Percentiles rank a stretch among this genome's conserved stretches.
Conservation (phyloP, 805 yeast genomes). For the Wickerhamiella sergipiensis region DNA sequence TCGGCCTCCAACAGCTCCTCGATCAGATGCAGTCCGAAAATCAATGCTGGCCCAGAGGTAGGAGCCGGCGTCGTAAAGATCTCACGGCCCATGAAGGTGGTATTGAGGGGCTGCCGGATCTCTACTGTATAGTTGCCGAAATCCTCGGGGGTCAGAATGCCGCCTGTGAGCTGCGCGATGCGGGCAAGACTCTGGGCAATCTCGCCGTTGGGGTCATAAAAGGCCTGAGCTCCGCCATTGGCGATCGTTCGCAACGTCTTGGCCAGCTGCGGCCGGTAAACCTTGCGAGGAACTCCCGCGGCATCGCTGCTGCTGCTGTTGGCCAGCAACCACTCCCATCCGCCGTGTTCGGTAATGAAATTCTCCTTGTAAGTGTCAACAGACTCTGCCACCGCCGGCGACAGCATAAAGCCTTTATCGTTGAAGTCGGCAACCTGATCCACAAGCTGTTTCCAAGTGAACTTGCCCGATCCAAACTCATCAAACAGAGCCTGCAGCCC, state of each 20-base stretch:
- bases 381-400: background rate
- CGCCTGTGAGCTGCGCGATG: slow-evolving; percentile 42
- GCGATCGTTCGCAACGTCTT: slow-evolving; percentile 57
- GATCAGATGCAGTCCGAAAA: slow-evolving; percentile 60
- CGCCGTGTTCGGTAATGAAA: slow-evolving; percentile 8
- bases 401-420: slow-evolving; percentile 43
- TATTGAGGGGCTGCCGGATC: slow-evolving; percentile 30
- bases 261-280: slow-evolving; percentile 44
- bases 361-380: background rate
- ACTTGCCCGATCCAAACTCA: slow-evolving; percentile 54
- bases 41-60: slow-evolving; percentile 70
- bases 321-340: slow-evolving; percentile 23
- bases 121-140: slow-evolving; percentile 46
- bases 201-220: slow-evolving; percentile 72
- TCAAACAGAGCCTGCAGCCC: slow-evolving; percentile 57
- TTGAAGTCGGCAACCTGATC: slow-evolving; percentile 62
- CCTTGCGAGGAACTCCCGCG: background rate
- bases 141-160: slow-evolving; percentile 53
- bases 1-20: slow-evolving; percentile 30
- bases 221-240: slow-evolving; percentile 60
- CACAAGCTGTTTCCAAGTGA: slow-evolving; percentile 60
- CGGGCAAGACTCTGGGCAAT: slow-evolving; percentile 48
- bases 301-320: slow-evolving; percentile 4
- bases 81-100: slow-evolving; percentile 31
- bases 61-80: slow-evolving; percentile 56